phyloP scores from a whole-genome alignment of 1,284 basidiomycete genomes.

The Wolfiporia cocos region DNA sequence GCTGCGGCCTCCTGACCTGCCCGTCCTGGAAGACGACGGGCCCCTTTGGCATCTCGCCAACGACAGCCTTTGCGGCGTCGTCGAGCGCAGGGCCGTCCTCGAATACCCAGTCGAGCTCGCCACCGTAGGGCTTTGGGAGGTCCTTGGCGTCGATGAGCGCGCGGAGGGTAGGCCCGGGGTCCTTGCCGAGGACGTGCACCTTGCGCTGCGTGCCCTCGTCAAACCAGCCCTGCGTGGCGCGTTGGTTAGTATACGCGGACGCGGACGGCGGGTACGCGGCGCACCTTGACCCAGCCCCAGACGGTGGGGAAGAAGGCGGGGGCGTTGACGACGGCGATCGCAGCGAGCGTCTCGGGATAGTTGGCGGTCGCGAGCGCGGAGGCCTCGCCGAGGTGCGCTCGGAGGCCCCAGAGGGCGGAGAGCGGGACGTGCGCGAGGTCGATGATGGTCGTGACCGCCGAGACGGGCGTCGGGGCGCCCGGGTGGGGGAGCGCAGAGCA shows the following conservation, averaged over 20 bases:
- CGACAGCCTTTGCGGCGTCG: conserved; percentile 38
- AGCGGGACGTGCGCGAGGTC: conserved; percentile 62
- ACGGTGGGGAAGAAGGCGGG: conserved; percentile 73
- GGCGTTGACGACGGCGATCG: conserved; percentile 65
- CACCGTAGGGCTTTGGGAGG: conserved; percentile 64
- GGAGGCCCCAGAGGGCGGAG: conserved; percentile 58
- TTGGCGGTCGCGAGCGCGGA: conserved; percentile 69
- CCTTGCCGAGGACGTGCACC: conserved; percentile 59
- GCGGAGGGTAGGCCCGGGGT: conserved; percentile 43
- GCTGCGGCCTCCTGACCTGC: conserved; percentile 14
- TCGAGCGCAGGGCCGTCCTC: conserved; percentile 59
- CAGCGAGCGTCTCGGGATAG: conserved; percentile 70
- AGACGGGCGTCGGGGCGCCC: conserved; percentile 48
- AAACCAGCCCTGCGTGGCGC: conserved; percentile 60
- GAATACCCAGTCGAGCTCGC: conserved; percentile 60
- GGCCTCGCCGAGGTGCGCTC: conserved; percentile 67
- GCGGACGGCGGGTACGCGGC: conserved; percentile 5
- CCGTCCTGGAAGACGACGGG: conserved; percentile 44
- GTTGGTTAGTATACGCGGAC: neutral
- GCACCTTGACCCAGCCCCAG: conserved; percentile 75
- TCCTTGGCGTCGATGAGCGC: conserved; percentile 48
- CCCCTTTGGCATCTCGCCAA: conserved; percentile 43
- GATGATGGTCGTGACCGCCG: conserved; percentile 65
- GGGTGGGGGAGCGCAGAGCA: conserved; percentile 60
- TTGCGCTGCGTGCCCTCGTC: conserved; percentile 70